Base-by-base conservation (phyloP, 306 rosid genomes). In the Gynostemma pentaphyllum region DNA sequence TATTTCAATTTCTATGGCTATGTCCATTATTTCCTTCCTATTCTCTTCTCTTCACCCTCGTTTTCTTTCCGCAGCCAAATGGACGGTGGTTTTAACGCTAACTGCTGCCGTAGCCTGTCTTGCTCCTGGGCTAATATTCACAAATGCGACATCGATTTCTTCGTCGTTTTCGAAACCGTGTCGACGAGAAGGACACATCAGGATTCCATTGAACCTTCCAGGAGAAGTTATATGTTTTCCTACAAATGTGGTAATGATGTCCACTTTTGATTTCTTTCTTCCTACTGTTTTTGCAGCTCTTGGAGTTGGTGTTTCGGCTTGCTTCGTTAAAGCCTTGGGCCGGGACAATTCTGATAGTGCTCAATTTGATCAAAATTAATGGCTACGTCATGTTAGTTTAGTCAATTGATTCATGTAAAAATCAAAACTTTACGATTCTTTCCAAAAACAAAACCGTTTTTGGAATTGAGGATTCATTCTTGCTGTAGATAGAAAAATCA, bases 251-350 rank as follows among this genome's bases (percentile, higher is more conserved):
- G 87, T 84, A 9, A 74, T 34, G 45, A 74, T 77, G 7, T 80
- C 89, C 7, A 56, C 32, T 36, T 37, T 82, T 0, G 97, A 89
- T 75, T 82, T 86, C 75, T 82, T 86, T 22, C 77, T 86, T 61
- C 97, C 92, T 10, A 78, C 89, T 1, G 77, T 84, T 41, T 89
- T 86, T 67, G 91, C 89, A 10, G 87, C 91, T 68, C 67, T 83
- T 56, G 70, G 66, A 8, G 91, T 89, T 16, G 75, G 49, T 49
- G 77, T 76, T 63, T 83, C 95, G 5, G 79, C 87, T 59, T 76
- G 77, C 42, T 28, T 89, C 4, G 87, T 89, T 67, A 73, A 80
- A 40, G 76, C 75, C 10, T 27, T 85, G 27, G 60, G 63, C 5
- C 56, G 61, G 64, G 75, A 69, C 4, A 11, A 9, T 7, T 2